Evolutionary conservation across 2,329 filamentous ascomycete genomes (phyloP), one percentile per base, ranked within the genome.

Genomic region (Colletotrichum paranaense): DNA sequence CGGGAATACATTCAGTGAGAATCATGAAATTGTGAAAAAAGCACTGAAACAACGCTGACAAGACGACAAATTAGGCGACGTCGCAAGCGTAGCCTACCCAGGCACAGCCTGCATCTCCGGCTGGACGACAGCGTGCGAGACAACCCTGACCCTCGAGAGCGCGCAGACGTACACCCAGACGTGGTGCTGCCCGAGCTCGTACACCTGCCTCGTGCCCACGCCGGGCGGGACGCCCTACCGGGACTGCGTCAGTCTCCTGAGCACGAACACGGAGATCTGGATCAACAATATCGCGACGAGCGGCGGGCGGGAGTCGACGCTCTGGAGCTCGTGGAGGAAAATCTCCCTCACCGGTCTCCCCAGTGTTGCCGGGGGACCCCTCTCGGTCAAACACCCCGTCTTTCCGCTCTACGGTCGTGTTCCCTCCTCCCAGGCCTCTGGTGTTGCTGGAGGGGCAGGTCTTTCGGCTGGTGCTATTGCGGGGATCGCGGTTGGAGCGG

Each of bases 71-170:
- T 32, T 2, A 67, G 62, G 46, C n/a, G 68, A 71, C 30, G 42
- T 67, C 6, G 22, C 32, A 9, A 67, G 42, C 19, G 16, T 67
- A 11, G 68, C 42, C 24, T 71, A 71, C 46, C 62, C 68, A 24
- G 68, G 68, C n/a, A 71, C 68, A 22, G 68, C 63, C 9, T 71
- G 68, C 14, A 71, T 71, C 24, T 67, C 55, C 53, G 67, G 30
- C n/a, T 70, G 67, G 67, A 66, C 62, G 2, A 49, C 67, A 1
- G 67, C 67, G 16, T 70, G 67, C 60, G 65, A 22, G 12, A 68
- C 53, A 11, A 66, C 53, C 4, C 16, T 65, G 3, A 53, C 42
- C 7, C 53, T 65, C 12, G 30, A 26, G 38, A 26, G 38, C 56
- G 49, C 38, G 19, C 42, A 24, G 24, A 53, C 35, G 2, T 70